Evolutionary conservation across 2,329 filamentous ascomycete species (phyloP).

Genomic region (Xylaria sp.): DNA sequence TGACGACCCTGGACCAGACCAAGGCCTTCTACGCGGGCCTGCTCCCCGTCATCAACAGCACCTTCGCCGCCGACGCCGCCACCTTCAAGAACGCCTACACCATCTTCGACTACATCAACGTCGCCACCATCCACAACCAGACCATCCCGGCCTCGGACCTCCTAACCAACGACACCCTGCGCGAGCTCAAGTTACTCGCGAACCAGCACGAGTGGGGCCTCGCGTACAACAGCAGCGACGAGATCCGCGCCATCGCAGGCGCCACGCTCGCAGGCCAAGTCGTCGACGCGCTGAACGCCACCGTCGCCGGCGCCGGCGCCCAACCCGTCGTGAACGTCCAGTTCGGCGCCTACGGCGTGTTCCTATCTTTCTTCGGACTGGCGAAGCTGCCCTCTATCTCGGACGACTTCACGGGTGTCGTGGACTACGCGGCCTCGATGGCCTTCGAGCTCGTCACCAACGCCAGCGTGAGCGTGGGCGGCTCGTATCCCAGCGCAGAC

Average conservation of each 20-base stretch:
- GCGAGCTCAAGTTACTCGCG: conserved; percentile 77
- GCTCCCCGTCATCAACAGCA: conserved; percentile 65
- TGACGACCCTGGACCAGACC: conserved; percentile 59
- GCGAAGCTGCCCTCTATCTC: conserved; percentile 63
- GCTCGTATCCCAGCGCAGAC: conserved; percentile 59
- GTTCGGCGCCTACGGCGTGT: conserved; percentile 71
- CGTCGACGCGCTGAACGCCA: conserved; percentile 62
- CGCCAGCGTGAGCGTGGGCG: conserved; percentile 56
- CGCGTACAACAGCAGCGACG: conserved; percentile 81
- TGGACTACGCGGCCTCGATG: conserved; percentile 87
- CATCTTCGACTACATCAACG: conserved; percentile 72
- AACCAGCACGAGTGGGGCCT: conserved; percentile 84
- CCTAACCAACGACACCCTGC: conserved; percentile 68
- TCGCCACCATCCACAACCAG: conserved; percentile 69
- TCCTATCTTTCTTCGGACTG: conserved; percentile 73
- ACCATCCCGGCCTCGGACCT: conserved; percentile 68
- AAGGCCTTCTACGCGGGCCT: conserved; percentile 69
- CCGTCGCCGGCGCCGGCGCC: conserved; percentile 54
- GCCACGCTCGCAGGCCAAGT: conserved; percentile 68
- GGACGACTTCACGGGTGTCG: conserved; percentile 76
- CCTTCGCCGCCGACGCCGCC: conserved; percentile 58
- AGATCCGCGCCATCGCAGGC: conserved; percentile 68
- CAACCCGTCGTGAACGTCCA: conserved; percentile 59
- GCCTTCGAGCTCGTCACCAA: conserved; percentile 77
- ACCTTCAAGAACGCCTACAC: conserved; percentile 70